A percentile compares a stretch with the other conserved stretches of the same genome.
Conservation (phyloP, 306 rosid genomes). For the Citrullus colocynthis region DNA sequence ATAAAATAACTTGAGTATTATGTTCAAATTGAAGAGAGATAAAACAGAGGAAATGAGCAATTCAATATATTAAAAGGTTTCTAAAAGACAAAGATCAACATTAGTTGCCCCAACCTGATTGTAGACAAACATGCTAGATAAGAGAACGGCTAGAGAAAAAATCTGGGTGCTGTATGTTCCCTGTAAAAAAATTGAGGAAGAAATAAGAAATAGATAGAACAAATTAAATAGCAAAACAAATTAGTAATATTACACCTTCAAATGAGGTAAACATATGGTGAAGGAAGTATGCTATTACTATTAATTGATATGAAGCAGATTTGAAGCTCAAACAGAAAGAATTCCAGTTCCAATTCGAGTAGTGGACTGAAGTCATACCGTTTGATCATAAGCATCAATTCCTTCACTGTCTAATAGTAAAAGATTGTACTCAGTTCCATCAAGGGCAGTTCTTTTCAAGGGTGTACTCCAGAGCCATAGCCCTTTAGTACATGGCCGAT, state of each 20-base stretch:
- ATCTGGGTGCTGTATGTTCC: conserved; percentile 96
- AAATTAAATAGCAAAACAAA: background rate
- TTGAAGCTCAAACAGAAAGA: background rate
- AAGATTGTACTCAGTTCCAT: conserved; percentile 84
- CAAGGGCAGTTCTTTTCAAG: conserved; percentile 79
- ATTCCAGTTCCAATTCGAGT: background rate
- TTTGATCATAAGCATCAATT: conserved; percentile 92
- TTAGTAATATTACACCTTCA: background rate
- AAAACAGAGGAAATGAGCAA: conserved; percentile 1
- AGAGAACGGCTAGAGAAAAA: conserved; percentile 82
- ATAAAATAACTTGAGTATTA: background rate
- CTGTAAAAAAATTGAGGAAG: conserved; percentile 21
- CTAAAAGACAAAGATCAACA: background rate
- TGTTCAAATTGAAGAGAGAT: background rate
- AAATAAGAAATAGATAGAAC: background rate
- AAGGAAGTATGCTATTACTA: background rate
- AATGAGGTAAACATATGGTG: background rate
- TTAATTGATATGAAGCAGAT: background rate
- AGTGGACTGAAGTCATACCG: conserved; percentile 34
- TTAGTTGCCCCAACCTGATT: conserved; percentile 59
- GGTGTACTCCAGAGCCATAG: conserved; percentile 96
- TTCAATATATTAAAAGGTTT: background rate
- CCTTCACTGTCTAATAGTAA: conserved; percentile 86
- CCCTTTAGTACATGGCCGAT: conserved; percentile 92
- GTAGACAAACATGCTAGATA: conserved; percentile 90